phyloP scores from a whole-genome alignment of 2,329 filamentous ascomycete species.

The Periconia sp. region DNA sequence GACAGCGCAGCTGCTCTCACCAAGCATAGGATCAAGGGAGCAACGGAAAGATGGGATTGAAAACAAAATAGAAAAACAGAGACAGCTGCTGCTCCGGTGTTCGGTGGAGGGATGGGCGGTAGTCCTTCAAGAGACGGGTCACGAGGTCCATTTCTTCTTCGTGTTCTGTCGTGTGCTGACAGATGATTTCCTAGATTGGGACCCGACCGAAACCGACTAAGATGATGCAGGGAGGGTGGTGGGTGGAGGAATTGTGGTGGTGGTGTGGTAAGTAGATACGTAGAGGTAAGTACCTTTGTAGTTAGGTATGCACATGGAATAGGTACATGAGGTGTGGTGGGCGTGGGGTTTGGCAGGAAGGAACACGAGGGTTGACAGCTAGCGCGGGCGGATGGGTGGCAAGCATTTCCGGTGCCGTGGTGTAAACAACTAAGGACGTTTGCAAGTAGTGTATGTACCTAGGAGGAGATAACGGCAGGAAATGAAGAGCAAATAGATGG shows the following conservation, averaged over 20 bases:
- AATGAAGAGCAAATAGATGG: too few relatives aligned
- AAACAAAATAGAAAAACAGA: background rate
- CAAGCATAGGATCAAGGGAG: too few relatives aligned
- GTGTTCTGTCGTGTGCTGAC: constrained; percentile 12
- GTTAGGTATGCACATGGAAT: too few relatives aligned
- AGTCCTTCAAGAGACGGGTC: background rate
- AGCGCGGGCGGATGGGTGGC: too few relatives aligned
- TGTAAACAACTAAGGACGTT: too few relatives aligned
- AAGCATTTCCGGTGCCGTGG: too few relatives aligned
- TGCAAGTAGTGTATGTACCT: background rate
- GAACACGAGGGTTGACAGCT: too few relatives aligned
- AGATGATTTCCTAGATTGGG: constrained; percentile 41
- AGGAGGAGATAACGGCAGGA: too few relatives aligned
- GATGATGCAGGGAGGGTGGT: background rate
- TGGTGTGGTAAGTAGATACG: background rate
- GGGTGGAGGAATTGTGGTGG: background rate
- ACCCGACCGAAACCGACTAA: constrained; percentile 48
- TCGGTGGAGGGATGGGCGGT: background rate
- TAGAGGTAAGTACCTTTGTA: too few relatives aligned
- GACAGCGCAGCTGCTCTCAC: background rate
- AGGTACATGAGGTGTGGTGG: too few relatives aligned
- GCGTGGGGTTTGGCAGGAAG: too few relatives aligned
- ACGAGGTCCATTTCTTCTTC: background rate
- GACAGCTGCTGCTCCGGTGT: background rate
- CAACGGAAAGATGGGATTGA: too few relatives aligned